These are phyloP conservation scores for Clavariopsis aquatica DNA, from an alignment of 495 filamentous ascomycete genomes.

Conservation along the genomic window DNA sequence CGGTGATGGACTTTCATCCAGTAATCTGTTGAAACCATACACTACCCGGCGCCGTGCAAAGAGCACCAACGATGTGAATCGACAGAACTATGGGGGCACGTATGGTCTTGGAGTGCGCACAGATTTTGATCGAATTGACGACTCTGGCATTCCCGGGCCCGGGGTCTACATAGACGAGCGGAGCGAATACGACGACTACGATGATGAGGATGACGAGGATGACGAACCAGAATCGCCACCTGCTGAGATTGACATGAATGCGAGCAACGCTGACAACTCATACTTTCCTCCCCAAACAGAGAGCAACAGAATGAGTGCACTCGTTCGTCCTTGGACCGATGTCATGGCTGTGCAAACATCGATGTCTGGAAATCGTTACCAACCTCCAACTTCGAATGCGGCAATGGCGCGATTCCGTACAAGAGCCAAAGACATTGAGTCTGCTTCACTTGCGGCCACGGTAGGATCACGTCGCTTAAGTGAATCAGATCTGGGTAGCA, in stretches of 20 bases:
- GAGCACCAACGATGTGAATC: conserved; percentile 39
- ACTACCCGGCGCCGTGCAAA: conserved; percentile 36
- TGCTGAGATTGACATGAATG: conserved; percentile 28
- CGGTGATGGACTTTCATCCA: conserved; percentile 14
- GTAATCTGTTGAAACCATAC: conserved; percentile 17
- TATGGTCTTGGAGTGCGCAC: conserved; percentile 28
- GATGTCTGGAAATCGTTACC: conserved; percentile 27
- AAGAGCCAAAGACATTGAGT: conserved; percentile 40
- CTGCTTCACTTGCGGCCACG: conserved; percentile 42
- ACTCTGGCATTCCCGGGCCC: conserved; percentile 40
- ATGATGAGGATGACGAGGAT: conserved; percentile 33
- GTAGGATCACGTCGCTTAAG: conserved; percentile 42
- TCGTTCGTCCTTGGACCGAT: conserved; percentile 38
- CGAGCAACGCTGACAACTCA: conserved; percentile 24
- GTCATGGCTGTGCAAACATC: conserved; percentile 2
- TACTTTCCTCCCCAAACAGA: conserved; percentile 18
- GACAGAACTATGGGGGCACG: conserved; percentile 13
- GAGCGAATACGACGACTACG: conserved; percentile 41
- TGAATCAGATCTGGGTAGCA: conserved; percentile 41
- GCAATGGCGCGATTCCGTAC: conserved; percentile 42
- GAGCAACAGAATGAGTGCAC: conserved; percentile 4
- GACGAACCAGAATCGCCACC: conserved; percentile 38
- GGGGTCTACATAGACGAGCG: conserved; percentile 39
- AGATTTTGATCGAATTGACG: conserved; percentile 29
- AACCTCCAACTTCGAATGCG: conserved; percentile 42